phyloP scores from a whole-genome alignment of 2,329 filamentous ascomycete genomes.

The Aciculosporium take region DNA sequence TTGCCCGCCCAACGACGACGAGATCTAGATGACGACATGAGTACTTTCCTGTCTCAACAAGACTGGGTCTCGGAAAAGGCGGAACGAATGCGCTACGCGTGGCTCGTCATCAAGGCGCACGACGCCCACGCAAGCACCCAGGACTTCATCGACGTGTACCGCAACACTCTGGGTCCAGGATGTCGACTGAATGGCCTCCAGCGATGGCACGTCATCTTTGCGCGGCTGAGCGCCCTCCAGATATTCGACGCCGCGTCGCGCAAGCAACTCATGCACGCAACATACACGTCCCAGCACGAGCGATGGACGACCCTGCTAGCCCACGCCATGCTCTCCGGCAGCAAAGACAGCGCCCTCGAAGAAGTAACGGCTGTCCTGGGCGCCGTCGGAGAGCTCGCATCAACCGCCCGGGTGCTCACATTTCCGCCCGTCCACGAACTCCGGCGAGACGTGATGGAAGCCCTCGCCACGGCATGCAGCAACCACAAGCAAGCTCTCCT shows the following conservation, averaged over 20 bases:
- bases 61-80: slow-evolving; percentile 4
- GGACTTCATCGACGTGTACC: slow-evolving; percentile 7
- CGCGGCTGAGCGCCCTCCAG: slow-evolving; percentile 6
- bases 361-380: slow-evolving; percentile 9
- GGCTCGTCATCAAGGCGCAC: slow-evolving; percentile 12
- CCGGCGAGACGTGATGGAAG: slow-evolving; percentile 6
- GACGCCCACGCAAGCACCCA: slow-evolving; percentile 6
- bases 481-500: slow-evolving; percentile 15
- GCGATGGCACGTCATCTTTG: slow-evolving; percentile 12
- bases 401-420: slow-evolving; percentile 5
- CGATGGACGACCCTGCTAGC: slow-evolving; percentile 10
- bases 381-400: slow-evolving; percentile 8
- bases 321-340: slow-evolving; percentile 4
- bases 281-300: slow-evolving; percentile 7
- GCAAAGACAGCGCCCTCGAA: slow-evolving; percentile 1
- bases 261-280: slow-evolving; percentile 5
- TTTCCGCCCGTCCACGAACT: slow-evolving; percentile 3
- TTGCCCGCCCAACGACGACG: slow-evolving; percentile 6
- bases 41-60: slow-evolving; percentile 6
- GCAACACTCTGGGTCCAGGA: not conserved
- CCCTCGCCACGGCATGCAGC: slow-evolving; percentile 9
- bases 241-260: slow-evolving; percentile 2
- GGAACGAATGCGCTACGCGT: slow-evolving; percentile 9
- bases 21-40: slow-evolving; percentile 6
- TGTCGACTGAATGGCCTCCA: slow-evolving; percentile 7